Evolutionary conservation across 345 rosid species (phyloP).

Genomic region (Lumnitzera racemosa): DNA sequence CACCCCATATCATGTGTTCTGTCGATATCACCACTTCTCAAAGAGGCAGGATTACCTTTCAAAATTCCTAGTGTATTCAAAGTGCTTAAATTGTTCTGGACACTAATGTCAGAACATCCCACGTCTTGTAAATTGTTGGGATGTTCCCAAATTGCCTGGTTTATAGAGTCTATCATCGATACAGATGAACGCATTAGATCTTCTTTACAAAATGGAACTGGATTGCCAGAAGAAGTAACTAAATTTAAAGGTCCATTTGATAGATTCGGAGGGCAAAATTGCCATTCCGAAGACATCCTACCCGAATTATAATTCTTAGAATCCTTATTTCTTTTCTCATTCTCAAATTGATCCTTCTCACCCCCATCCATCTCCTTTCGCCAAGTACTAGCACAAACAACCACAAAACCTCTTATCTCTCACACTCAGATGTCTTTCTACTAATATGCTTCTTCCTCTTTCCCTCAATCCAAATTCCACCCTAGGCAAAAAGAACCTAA

Average conservation of each 20-base stretch:
- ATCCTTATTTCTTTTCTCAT: conserved; percentile 45
- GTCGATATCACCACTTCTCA: conserved; percentile 35
- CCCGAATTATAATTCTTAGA: conserved; percentile 35
- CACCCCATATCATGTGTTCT: conserved; percentile 64
- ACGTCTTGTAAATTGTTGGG: conserved; percentile 43
- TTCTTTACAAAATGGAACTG: conserved; percentile 23
- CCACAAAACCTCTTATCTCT: conserved; percentile 10
- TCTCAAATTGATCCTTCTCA: conserved; percentile 53
- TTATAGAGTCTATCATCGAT: conserved; percentile 60
- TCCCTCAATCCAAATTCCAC: neutral
- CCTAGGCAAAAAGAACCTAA: too few relatives aligned
- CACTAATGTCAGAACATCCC: conserved; percentile 51
- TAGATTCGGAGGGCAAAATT: conserved; percentile 38
- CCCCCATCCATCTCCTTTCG: conserved; percentile 46
- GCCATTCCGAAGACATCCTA: conserved; percentile 51
- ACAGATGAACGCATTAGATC: conserved; percentile 45
- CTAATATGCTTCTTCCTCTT: neutral
- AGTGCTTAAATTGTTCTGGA: conserved; percentile 32
- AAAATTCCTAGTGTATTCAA: conserved; percentile 27
- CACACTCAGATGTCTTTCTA: conserved; percentile 3
- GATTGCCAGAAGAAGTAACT: conserved; percentile 39
- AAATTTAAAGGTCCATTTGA: conserved; percentile 41
- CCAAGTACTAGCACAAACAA: conserved; percentile 15
- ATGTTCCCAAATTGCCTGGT: conserved; percentile 65
- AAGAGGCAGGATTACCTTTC: conserved; percentile 35